These are phyloP conservation scores for Talaromyces borbonicus DNA, from an alignment of 495 filamentous ascomycete species.

Conservation along the genomic window DNA sequence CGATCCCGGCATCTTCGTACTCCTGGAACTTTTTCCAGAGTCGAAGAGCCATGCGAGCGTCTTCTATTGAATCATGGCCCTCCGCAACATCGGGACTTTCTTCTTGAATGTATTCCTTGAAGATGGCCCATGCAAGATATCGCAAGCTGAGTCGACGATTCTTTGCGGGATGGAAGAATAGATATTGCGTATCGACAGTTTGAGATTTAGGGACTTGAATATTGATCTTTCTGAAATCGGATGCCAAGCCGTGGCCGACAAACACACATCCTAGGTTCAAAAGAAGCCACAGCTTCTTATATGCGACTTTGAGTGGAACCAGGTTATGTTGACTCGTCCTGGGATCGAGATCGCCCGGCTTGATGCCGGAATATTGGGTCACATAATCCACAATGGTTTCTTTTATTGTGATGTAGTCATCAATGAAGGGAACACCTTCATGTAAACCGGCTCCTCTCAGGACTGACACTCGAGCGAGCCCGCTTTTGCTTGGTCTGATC, in stretches of 20 bases:
- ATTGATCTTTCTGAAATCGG: slow-evolving; percentile 96
- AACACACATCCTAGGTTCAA: slow-evolving; percentile 91
- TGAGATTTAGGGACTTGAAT: slow-evolving; percentile 89
- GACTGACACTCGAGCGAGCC: slow-evolving; percentile 80
- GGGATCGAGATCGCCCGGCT: slow-evolving; percentile 70
- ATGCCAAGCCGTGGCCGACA: slow-evolving; percentile 82
- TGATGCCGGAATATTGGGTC: slow-evolving; percentile 86
- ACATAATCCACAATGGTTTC: slow-evolving; percentile 95
- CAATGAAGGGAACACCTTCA: slow-evolving; percentile 82
- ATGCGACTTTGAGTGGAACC: slow-evolving; percentile 79
- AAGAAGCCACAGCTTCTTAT: slow-evolving; percentile 96
- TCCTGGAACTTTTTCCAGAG: slow-evolving; percentile 87
- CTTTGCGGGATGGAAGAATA: slow-evolving; percentile 60
- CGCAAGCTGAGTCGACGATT: slow-evolving; percentile 74
- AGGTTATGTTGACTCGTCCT: slow-evolving; percentile 64
- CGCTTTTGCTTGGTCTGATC: slow-evolving; percentile 73
- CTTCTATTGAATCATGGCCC: slow-evolving; percentile 84
- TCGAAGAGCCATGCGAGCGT: slow-evolving; percentile 79
- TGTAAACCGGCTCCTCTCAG: slow-evolving; percentile 64
- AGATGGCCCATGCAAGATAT: slow-evolving; percentile 78
- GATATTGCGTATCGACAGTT: slow-evolving; percentile 83
- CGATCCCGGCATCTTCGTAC: slow-evolving; percentile 73
- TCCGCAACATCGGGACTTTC: slow-evolving; percentile 43
- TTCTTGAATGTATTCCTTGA: slow-evolving; percentile 85
- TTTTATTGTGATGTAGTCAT: slow-evolving; percentile 88